Percentiles rank a stretch among this genome's conserved stretches.
Conservation (phyloP, 2,329 filamentous ascomycete genomes). For the Penicillium psychrosexuale region DNA sequence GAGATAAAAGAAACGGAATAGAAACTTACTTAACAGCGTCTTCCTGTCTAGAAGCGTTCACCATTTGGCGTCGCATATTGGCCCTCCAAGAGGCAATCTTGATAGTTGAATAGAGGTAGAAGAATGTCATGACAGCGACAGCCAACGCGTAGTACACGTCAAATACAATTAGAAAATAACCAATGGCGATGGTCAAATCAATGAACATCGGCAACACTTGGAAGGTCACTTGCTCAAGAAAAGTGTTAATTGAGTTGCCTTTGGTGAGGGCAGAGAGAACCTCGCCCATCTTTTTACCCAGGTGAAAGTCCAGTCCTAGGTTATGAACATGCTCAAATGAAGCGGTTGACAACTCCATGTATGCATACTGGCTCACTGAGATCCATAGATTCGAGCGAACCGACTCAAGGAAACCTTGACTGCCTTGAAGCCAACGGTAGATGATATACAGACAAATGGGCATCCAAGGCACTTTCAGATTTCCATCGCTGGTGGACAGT, state of each 20-base stretch:
- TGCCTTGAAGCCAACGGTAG: conserved; percentile 74
- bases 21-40: conserved; percentile 74
- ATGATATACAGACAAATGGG: conserved; percentile 70
- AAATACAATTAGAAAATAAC: conserved; percentile 59
- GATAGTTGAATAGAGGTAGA: conserved; percentile 52
- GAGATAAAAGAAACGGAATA: not conserved
- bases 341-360: conserved; percentile 84
- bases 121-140: conserved; percentile 54
- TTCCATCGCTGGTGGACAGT: conserved; percentile 41
- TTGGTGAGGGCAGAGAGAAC: conserved; percentile 51
- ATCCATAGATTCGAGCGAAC: conserved; percentile 84
- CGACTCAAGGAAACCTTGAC: conserved; percentile 63
- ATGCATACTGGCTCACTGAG: conserved; percentile 89
- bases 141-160: conserved; percentile 61
- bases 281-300: conserved; percentile 53
- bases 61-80: conserved; percentile 82
- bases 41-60: conserved; percentile 85
- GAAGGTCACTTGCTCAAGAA: conserved; percentile 64
- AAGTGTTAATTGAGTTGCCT: conserved; percentile 50
- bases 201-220: conserved; percentile 59
- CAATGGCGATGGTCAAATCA: conserved; percentile 58
- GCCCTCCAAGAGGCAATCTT: conserved; percentile 74
- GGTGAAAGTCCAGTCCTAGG: conserved; percentile 62
- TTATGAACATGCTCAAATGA: conserved; percentile 93
- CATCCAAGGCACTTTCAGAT: conserved; percentile 56